Base-by-base conservation (phyloP, 2,329 filamentous ascomycete species). In the Tolypocladium guangdongense region DNA sequence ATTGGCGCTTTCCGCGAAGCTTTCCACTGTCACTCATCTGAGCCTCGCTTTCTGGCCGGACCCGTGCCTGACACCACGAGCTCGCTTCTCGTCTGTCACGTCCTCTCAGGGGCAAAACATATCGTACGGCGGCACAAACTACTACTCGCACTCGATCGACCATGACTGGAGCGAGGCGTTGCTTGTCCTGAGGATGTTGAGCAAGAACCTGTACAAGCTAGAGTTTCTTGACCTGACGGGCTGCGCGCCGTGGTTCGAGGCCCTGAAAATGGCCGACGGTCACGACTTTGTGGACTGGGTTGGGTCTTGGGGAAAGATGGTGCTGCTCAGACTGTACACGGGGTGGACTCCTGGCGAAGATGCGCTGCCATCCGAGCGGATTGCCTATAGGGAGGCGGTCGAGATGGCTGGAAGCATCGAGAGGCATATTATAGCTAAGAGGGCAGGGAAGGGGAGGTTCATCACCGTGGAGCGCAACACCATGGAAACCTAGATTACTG, bases 161-260 rank as follows among this genome's bases (percentile, higher is more conserved):
- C 67, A 75, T 38, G 80, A 84, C 65, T 84, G 78, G 76, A 74
- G 73, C 30, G 82, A 84, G 63, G 78, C 80, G 0, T 72, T 82
- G 6, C 64, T 79, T 20, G 65, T 84, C 2, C 65, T 85, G 49
- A 74, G 76, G 50, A 73, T 76, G 56, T 67, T 86, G 14, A 80
- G 78, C 64, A 73, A 71, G 56, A 68, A 66, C 22, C 68, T 83
- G 8, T 84, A 84, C 60, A 66, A 76, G 20, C 71, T 86, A 2
- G 80, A 84, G 62, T 81, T 79, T 50, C 70, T 86, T 8, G 81
- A 84, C 60, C 65, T 86, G 39, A 82, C 78, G 0, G 82, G 82
- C 1, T 85, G 82, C 57, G 68, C 65, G 0, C 64, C 73, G 18
- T 86, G 82, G 82, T 71, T 73, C 54, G 67, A 68, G 49, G 78